A percentile compares a stretch with the other conserved stretches of the same genome.
These are phyloP conservation scores for Gnomoniopsis sp. DNA, from an alignment of 2,329 filamentous ascomycete species.

Conservation along the genomic window DNA sequence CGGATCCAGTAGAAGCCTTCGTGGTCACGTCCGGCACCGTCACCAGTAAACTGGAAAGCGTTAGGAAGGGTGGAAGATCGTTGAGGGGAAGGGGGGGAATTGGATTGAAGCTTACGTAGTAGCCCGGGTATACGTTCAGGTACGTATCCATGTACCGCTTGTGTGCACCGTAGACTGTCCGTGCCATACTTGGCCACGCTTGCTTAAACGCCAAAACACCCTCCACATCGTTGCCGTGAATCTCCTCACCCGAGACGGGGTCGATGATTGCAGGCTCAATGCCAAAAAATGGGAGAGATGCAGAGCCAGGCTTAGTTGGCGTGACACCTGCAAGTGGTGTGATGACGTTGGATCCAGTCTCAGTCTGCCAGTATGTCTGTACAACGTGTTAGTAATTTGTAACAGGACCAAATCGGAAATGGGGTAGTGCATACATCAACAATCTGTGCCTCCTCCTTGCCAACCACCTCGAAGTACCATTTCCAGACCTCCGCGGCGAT, in stretches of 20 bases:
- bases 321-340: constrained; percentile 89
- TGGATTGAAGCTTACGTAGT: constrained; percentile 69
- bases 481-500: constrained; percentile 99
- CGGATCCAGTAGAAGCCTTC: constrained; percentile 99
- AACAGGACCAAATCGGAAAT: background rate
- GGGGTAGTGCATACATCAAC: constrained; percentile 70
- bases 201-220: constrained; percentile 97
- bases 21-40: constrained; percentile 92
- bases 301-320: constrained; percentile 93
- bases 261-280: constrained; percentile 98
- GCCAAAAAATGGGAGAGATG: constrained; percentile 95
- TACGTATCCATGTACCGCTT: constrained; percentile 99
- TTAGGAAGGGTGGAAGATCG: background rate
- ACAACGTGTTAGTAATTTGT: constrained; percentile 19
- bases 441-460: constrained; percentile 88
- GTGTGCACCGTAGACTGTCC: constrained; percentile 96
- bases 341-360: constrained; percentile 96
- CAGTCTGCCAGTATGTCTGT: constrained; percentile 99
- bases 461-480: constrained; percentile 96
- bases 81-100: background rate
- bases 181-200: constrained; percentile 96
- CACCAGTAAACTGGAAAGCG: constrained; percentile 71
- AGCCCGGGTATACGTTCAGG: constrained; percentile 94
- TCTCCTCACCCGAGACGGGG: constrained; percentile 89
- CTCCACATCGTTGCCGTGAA: constrained; percentile 94